Percentiles rank a stretch among this genome's conserved stretches.
Conservation (phyloP, 345 rosid species). For the Populus simonii region DNA sequence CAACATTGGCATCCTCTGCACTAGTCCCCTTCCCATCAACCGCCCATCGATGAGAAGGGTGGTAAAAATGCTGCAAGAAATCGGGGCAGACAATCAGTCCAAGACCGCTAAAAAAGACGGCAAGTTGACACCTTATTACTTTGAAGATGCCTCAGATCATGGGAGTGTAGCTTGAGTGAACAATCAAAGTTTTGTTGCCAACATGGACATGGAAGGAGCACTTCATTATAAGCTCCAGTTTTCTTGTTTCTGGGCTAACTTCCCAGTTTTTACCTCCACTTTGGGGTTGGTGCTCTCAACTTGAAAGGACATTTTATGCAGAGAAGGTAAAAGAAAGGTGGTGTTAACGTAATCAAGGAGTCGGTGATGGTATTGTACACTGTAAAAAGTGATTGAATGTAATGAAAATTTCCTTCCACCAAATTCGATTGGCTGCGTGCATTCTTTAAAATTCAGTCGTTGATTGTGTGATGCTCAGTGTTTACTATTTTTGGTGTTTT, state of each 20-base stretch:
- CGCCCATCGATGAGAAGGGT: slow-evolving; percentile 97
- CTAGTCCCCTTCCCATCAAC: slow-evolving; percentile 82
- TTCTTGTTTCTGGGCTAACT: slow-evolving; percentile 17
- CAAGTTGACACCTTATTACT: slow-evolving; percentile 81
- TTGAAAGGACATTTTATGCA: not conserved
- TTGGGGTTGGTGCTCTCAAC: slow-evolving; percentile 13
- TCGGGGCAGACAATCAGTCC: slow-evolving; percentile 38
- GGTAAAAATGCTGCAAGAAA: slow-evolving; percentile 83
- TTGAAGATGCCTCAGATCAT: slow-evolving; percentile 73
- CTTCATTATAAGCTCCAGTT: slow-evolving; percentile 1
- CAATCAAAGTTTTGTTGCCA: not conserved
- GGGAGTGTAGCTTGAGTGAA: slow-evolving; percentile 68
- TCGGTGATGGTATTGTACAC: slow-evolving; percentile 17
- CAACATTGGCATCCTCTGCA: slow-evolving; percentile 82
- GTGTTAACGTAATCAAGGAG: slow-evolving; percentile 8
- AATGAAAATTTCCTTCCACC: not conserved
- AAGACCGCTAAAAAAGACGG: slow-evolving; percentile 58
- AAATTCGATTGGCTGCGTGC: not conserved
- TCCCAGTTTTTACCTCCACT: slow-evolving; percentile 17
- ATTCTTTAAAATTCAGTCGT: not conserved
- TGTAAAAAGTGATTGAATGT: slow-evolving; percentile 19
- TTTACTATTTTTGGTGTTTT: not conserved
- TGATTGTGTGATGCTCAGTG: not conserved
- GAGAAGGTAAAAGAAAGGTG: not conserved
- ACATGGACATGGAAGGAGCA: slow-evolving; percentile 7